Evolutionary conservation across 2,329 filamentous ascomycete species (phyloP).

Genomic region (Neofusicoccum kwambonambiense): DNA sequence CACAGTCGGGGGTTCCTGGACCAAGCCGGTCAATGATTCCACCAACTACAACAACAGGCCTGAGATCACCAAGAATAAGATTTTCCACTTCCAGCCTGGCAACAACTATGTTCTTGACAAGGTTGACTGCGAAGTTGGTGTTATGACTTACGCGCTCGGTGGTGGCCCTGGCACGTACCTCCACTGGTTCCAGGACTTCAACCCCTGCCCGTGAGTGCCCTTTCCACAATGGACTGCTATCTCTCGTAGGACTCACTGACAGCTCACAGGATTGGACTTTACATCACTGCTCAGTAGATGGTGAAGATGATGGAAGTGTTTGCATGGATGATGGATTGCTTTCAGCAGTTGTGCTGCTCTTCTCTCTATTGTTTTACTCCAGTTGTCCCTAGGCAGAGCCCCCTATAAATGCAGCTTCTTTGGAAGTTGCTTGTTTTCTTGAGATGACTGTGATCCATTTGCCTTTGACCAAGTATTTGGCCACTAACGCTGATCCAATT

Average conservation of each 20-base stretch:
- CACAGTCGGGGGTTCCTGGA: slow-evolving; percentile 31
- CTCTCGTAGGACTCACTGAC: background rate
- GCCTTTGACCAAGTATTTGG: no score
- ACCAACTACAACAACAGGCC: slow-evolving; percentile 21
- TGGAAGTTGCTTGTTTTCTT: no score
- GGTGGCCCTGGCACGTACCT: background rate
- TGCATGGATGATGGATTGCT: background rate
- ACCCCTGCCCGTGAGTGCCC: slow-evolving; percentile 14
- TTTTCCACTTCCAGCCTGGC: slow-evolving; percentile 22
- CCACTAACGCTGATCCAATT: no score
- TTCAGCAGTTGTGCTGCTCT: background rate
- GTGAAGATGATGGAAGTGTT: background rate
- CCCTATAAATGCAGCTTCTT: background rate
- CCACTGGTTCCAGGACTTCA: slow-evolving; percentile 18
- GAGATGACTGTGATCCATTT: no score
- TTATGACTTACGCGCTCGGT: slow-evolving; percentile 27
- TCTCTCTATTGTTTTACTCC: background rate
- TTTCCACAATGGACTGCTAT: background rate
- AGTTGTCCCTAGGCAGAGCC: background rate
- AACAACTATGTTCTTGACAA: slow-evolving; percentile 26
- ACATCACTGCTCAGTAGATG: background rate
- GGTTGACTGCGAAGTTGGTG: slow-evolving; percentile 27
- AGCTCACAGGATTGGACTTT: slow-evolving; percentile 1
- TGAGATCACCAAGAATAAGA: background rate
- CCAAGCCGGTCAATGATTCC: slow-evolving; percentile 21